Base-by-base conservation (phyloP, 1,139 yeast species). In the Sugiyamaella neomexicana region DNA sequence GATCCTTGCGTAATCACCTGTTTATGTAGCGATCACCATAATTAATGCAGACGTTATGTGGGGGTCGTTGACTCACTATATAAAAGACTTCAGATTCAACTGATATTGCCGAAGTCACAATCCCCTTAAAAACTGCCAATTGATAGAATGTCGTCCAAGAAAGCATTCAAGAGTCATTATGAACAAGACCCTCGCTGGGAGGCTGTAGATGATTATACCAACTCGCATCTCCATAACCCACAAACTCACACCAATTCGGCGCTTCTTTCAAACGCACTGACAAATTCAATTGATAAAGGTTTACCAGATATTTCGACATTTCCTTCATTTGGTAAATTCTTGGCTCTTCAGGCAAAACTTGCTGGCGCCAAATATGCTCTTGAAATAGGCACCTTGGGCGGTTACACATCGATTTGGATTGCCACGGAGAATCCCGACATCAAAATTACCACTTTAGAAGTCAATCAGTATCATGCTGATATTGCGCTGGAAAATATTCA, bases 391-490 rank as follows among this genome's bases (percentile, higher is more conserved):
- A 58, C 60, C 15, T 55, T 56, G 17, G 60, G 60, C 15, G 65
- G 64, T 25, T 62, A 55, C 47, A 58, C 62, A n/a, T 53, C 64
- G 12, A 57, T 60, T 32, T 52, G 53, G 50, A 49, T 62, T 25
- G 59, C 63, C 16, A 53, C 51, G 10, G 61, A 53, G 10, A 55
- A 61, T 38, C 64, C 64, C 1, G 52, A 48, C 13, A 58, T 52
- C 38, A 55, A 56, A 29, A 47, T 58, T 25, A 53, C 42, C 27
- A 57, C 60, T 15, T 46, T 62, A 32, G 65, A 62, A 41, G 52
- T 55, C 42, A 51, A 54, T 44, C 54, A 52, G 12, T 52, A 58
- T 36, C 59, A 53, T 49, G 65, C 65, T n/a, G 54, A 53, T 8
- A 58, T 62, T 15, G 63, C 63, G 12, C 44, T 49, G 20, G 52